A percentile compares a stretch with the other conserved stretches of the same genome.
phyloP scores from a whole-genome alignment of 176 grass and related monocot genomes.

The Raddia distichophylla region DNA sequence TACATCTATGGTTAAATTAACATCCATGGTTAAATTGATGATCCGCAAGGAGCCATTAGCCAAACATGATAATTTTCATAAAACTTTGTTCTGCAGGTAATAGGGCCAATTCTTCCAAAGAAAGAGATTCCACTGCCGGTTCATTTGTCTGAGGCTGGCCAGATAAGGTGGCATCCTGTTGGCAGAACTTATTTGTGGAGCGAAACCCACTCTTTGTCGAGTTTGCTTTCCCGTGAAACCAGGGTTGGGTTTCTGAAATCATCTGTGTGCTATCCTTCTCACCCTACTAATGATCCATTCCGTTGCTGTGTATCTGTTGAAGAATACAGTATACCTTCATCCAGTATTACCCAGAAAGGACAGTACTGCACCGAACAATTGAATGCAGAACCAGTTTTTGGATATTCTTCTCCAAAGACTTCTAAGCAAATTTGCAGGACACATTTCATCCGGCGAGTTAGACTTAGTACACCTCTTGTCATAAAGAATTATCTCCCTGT shows the following conservation, averaged over 20 bases:
- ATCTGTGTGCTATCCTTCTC: conserved; percentile 95
- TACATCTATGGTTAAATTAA: conserved; percentile 1
- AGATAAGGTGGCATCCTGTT: conserved; percentile 95
- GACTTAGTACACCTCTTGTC: conserved; percentile 75
- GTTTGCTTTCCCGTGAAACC: conserved; percentile 84
- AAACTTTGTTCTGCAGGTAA: conserved; percentile 62
- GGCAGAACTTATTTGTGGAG: conserved; percentile 87
- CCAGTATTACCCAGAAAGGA: conserved; percentile 44
- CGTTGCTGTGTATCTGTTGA: conserved; percentile 94
- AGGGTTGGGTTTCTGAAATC: conserved; percentile 91
- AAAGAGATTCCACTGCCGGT: conserved; percentile 89
- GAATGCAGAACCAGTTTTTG: conserved; percentile 36
- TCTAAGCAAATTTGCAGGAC: conserved; percentile 57
- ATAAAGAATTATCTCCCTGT: conserved; percentile 94
- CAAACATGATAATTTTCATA: conserved; percentile 39
- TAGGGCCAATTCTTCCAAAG: conserved; percentile 82
- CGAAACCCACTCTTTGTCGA: conserved; percentile 77
- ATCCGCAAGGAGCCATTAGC: not conserved
- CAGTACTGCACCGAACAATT: conserved; percentile 47
- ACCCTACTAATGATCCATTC: conserved; percentile 90
- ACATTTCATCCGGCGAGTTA: conserved; percentile 81
- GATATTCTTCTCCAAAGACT: conserved; percentile 38
- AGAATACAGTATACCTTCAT: conserved; percentile 69
- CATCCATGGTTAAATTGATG: conserved; percentile 7
- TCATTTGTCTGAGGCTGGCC: conserved; percentile 91